Base-by-base conservation (phyloP, 2,329 filamentous ascomycete genomes). In the Fusarium sp. region DNA sequence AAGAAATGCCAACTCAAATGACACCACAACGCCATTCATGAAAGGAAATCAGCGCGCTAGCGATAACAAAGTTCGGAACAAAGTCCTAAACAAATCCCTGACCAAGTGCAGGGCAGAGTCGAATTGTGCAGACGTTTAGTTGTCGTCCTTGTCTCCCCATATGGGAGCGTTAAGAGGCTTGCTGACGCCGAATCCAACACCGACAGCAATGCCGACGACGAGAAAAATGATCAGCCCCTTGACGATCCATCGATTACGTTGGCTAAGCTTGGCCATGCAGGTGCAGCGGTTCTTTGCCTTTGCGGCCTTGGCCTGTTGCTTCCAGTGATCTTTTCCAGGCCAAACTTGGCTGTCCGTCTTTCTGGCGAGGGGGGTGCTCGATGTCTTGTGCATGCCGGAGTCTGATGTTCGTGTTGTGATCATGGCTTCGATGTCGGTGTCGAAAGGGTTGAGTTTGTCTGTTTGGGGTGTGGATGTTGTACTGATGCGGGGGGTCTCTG, bases 261-360 rank as follows among this genome's bases (percentile, higher is more conserved):
- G 85, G 82, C 84, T 87, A 57, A 91, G 83, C 36, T 81, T 79
- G 48, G 86, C 86, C 81, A 91, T 82, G 70, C 85, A 88, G 61
- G 85, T 85, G 79, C 88, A 90, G 47, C 75, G 65, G 61, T 82
- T 85, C 68, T 85, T 86, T 71, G 83, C 83, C 82, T 89, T 89
- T 66, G 87, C 86, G 16, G 83, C 85, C 80, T 87, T 88, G 68
- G 88, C 87, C 82, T 89, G 89, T 68, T 85, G 83, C 79, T 87
- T 88, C 88, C 89, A 90, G 77, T 90, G 86, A 30, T 86, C 84
- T 77, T 89, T 86, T 63, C 87, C 86, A 10, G 89, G 89, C 89
- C 89, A 91, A 24, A 90, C 87, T 48, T 86, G 83, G 75, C 85
- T 87, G 68, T 91, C 87, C 56, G 78, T 81, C 67, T 83, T 83